Evolutionary conservation across 1,284 basidiomycete genomes (phyloP).

Genomic region (Wallemia hederae): DNA sequence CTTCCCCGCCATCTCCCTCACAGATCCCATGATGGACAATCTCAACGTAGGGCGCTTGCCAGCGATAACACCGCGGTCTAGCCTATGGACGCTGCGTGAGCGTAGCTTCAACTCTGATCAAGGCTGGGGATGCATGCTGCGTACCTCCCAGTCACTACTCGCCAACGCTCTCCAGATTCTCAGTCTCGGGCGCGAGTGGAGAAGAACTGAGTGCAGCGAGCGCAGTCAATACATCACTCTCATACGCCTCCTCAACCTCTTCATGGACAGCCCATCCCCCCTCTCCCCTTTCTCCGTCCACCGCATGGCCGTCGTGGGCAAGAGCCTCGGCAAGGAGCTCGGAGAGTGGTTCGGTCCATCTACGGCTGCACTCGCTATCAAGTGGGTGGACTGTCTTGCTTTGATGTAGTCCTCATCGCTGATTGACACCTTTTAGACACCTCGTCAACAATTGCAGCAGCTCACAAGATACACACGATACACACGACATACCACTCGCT

Average conservation of each 20-base stretch:
- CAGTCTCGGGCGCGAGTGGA: not conserved
- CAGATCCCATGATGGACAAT: constrained; percentile 26
- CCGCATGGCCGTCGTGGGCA: constrained; percentile 77
- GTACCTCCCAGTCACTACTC: constrained; percentile 74
- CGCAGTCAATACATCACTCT: not conserved
- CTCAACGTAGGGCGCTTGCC: constrained; percentile 11
- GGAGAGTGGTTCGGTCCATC: constrained; percentile 97
- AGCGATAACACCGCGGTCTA: constrained; percentile 19
- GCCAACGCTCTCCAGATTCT: constrained; percentile 34
- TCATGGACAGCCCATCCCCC: constrained; percentile 64
- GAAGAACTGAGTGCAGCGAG: not conserved
- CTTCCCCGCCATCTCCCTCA: constrained; percentile 50
- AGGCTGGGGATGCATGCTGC: constrained; percentile 94
- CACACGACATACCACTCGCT: constrained; percentile 38
- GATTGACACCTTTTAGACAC: not conserved
- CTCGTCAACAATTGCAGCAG: not conserved
- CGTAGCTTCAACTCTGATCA: constrained; percentile 70
- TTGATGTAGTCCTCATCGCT: not conserved
- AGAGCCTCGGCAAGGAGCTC: constrained; percentile 76
- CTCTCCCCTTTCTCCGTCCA: constrained; percentile 86
- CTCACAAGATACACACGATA: no score
- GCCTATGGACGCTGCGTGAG: constrained; percentile 21
- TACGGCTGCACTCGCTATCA: constrained; percentile 81
- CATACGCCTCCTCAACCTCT: constrained; percentile 14
- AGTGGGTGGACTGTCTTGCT: constrained; percentile 22